These are phyloP conservation scores for Xanthoconium purpureum DNA, from an alignment of 768 basidiomycete species.

Conservation along the genomic window DNA sequence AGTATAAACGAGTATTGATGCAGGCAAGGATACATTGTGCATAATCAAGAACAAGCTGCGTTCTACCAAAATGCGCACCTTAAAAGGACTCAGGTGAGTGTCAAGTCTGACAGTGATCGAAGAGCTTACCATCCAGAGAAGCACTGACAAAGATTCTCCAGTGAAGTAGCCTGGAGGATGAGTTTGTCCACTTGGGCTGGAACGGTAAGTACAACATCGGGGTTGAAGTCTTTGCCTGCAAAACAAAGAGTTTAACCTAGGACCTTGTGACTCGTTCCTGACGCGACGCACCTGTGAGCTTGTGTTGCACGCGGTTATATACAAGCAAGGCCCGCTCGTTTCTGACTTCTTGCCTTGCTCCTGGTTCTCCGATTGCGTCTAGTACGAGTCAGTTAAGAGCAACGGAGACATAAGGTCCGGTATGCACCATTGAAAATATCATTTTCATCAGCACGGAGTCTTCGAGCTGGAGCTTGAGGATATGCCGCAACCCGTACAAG, in stretches of 20 bases:
- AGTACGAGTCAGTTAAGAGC: constrained; percentile 3
- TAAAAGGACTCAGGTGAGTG: constrained; percentile 1
- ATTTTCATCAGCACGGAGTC: constrained; percentile 87
- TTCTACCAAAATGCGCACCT: constrained; percentile 78
- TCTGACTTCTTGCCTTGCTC: constrained; percentile 76
- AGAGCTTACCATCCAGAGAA: constrained; percentile 82
- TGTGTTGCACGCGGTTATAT: constrained; percentile 92
- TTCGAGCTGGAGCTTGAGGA: constrained; percentile 77
- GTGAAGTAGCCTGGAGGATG: constrained; percentile 87
- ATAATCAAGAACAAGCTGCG: neutral
- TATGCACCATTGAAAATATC: constrained; percentile 84
- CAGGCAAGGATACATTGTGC: constrained; percentile 11
- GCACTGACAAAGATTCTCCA: constrained; percentile 95
- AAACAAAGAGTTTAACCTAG: neutral
- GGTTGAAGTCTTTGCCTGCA: constrained; percentile 90
- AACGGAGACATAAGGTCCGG: constrained; percentile 12
- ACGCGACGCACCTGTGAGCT: constrained; percentile 71
- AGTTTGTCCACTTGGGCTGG: constrained; percentile 86
- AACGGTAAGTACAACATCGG: constrained; percentile 71
- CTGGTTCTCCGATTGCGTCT: constrained; percentile 49
- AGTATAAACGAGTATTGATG: constrained; percentile 9
- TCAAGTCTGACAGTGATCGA: neutral
- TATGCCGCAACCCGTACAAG: constrained; percentile 65
- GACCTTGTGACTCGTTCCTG: neutral
- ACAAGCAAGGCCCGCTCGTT: constrained; percentile 90